phyloP scores from a whole-genome alignment of 2,329 filamentous ascomycete genomes.

The Colletotrichum sp. region DNA sequence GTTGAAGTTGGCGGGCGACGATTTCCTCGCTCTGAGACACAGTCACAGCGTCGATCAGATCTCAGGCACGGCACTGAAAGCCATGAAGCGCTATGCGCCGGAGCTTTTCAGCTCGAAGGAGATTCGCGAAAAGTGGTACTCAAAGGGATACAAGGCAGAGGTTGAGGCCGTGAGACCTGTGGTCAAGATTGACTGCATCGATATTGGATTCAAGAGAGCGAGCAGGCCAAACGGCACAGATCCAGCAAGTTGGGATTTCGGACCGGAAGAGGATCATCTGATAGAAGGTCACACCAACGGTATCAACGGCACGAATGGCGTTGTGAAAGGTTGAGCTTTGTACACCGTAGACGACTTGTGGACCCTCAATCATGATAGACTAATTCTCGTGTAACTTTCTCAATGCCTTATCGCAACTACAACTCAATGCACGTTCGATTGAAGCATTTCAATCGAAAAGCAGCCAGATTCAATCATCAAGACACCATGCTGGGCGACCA shows the following conservation, averaged over 20 bases:
- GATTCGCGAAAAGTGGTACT: constrained; percentile 55
- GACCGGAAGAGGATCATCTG: constrained; percentile 42
- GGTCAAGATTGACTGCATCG: constrained; percentile 47
- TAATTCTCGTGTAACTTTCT: not conserved
- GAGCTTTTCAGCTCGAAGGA: constrained; percentile 55
- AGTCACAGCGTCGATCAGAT: constrained; percentile 70
- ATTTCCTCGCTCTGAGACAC: constrained; percentile 63
- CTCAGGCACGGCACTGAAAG: constrained; percentile 61
- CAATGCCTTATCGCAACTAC: not conserved
- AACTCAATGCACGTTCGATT: not conserved
- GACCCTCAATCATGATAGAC: not conserved
- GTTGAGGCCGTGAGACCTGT: constrained; percentile 48
- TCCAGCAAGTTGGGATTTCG: constrained; percentile 60
- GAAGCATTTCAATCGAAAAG: not conserved
- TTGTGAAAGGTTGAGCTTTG: not conserved
- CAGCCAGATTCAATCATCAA: not conserved
- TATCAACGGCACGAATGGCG: not conserved
- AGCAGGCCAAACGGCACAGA: constrained; percentile 61
- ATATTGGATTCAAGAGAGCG: constrained; percentile 47
- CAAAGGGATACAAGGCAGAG: constrained; percentile 42
- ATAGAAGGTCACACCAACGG: not conserved
- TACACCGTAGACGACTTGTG: not conserved
- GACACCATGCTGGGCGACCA: not conserved
- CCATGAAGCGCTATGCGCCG: constrained; percentile 57
- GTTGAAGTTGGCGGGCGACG: constrained; percentile 49